Evolutionary conservation across 208 protist genomes (phyloP).

Genomic region (Porcisia hertigi): DNA sequence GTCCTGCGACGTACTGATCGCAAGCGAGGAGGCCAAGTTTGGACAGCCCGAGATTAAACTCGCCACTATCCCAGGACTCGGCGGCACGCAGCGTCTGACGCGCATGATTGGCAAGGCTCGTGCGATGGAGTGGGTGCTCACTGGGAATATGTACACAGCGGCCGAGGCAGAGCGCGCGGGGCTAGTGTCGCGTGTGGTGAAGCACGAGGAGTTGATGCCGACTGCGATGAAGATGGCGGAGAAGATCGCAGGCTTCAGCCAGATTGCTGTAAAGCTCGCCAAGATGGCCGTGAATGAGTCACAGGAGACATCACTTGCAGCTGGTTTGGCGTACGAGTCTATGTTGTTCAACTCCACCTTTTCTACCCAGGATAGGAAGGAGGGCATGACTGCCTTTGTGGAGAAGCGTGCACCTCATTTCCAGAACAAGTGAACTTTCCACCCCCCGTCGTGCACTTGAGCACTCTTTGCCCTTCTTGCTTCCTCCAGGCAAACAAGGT

Average conservation of each 20-base stretch:
- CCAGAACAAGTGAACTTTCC: conserved; percentile 49
- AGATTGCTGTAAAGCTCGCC: conserved; percentile 83
- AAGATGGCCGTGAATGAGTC: conserved; percentile 90
- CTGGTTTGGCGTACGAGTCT: conserved; percentile 87
- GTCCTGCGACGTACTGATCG: conserved; percentile 91
- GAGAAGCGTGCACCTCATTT: conserved; percentile 92
- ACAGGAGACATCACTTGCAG: conserved; percentile 70
- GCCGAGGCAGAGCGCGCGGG: conserved; percentile 79
- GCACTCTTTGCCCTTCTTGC: background rate
- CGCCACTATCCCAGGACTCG: conserved; percentile 93
- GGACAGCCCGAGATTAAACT: conserved; percentile 93
- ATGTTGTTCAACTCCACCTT: conserved; percentile 90
- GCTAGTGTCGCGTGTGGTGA: conserved; percentile 86
- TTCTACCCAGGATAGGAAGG: conserved; percentile 89
- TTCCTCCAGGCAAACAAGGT: background rate
- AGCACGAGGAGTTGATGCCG: conserved; percentile 71
- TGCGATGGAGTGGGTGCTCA: conserved; percentile 95
- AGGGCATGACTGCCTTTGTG: conserved; percentile 92
- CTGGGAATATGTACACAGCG: conserved; percentile 77
- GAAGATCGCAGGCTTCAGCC: conserved; percentile 75
- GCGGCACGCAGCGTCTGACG: conserved; percentile 92
- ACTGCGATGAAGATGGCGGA: conserved; percentile 63
- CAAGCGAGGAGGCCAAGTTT: conserved; percentile 83
- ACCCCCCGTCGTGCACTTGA: background rate
- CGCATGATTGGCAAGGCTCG: conserved; percentile 88